Base-by-base conservation (phyloP, 1,284 basidiomycete genomes). In the Pholiota adiposa region DNA sequence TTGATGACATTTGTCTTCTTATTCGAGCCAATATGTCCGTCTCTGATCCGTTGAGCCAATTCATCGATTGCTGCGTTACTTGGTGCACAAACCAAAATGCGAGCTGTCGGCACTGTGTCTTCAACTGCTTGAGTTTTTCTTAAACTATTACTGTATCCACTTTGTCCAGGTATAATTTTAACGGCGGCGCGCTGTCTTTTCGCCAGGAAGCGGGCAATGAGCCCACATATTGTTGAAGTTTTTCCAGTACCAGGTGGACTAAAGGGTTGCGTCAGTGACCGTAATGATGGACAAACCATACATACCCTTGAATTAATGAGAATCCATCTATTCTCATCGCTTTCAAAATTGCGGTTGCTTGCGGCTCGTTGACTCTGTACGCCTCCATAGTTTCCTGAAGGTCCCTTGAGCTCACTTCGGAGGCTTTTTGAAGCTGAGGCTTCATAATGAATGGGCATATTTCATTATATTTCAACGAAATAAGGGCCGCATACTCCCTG, bases 11-110 rank as follows among this genome's bases (percentile, higher is more conserved):
- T 75, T 6, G 81, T 76, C 54, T 79, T 78, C 51, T 86, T 87
- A 25, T 85, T 79, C 9, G 85, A 73, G 19, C 84, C 81, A 34
- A 86, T 83, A 34, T 92, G 85, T 4, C 92, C 90, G 36, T 93
- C 88, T 72, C 92, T 93, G 41, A 98, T 77, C 57, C 97, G 90
- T 69, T 87, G 86, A 5, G 94, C 94, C 25, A 99, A 90, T 77
- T 99, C 97, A 72, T 99, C 96, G 54, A 99, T 97, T 41, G 97
- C 97, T 14, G 97, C 97, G 73, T 99, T 99, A 79, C 94, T 97
- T 1, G 97, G 97, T 0, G 97, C 97, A 71, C 97, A 99, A 27
- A 99, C 82, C 16, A 99, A 83, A 48, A 99, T 81, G 73, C 97
- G 97, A 60, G 86, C 77, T 2, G 81, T 75, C 1, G 80, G 71